Evolutionary conservation across 2,329 filamentous ascomycete genomes (phyloP).

Genomic region (Alternaria conjuncta): DNA sequence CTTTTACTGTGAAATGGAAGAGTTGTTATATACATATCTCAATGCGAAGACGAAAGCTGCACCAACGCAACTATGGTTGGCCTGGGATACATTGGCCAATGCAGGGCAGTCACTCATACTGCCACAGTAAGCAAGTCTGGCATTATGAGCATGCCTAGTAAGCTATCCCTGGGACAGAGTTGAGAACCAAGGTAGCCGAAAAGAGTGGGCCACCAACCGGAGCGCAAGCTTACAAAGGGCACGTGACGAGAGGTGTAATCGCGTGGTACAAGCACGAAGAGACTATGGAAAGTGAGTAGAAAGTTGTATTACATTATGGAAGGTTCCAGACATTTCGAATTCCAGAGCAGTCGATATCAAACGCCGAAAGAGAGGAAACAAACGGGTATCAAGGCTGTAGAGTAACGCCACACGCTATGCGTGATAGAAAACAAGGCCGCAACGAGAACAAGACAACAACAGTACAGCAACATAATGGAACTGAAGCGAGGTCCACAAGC

Average conservation of each 20-base stretch:
- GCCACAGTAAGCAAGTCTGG: not conserved
- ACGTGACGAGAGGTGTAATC: not conserved
- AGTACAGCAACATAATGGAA: not conserved
- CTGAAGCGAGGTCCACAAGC: not conserved
- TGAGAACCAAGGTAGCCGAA: not conserved
- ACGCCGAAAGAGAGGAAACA: not conserved
- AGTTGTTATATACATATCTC: not conserved
- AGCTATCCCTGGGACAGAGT: rapidly evolving
- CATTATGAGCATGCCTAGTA: not conserved
- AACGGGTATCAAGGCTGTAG: not conserved
- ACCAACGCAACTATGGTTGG: not conserved
- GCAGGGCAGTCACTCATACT: not conserved
- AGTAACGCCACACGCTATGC: not conserved
- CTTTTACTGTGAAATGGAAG: not conserved
- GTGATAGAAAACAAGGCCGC: rapidly evolving
- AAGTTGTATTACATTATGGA: not conserved
- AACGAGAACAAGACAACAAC: not conserved
- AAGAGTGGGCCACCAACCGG: not conserved
- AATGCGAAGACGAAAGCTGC: no score
- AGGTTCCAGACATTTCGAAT: not conserved
- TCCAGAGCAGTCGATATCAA: not conserved
- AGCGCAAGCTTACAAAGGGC: not conserved
- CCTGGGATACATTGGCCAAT: not conserved
- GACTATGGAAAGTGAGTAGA: not conserved
- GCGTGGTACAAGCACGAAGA: not conserved